Evolutionary conservation across 768 basidiomycete genomes (phyloP), one percentile per base, ranked within the genome.

Genomic region (Amanita rubescens): DNA sequence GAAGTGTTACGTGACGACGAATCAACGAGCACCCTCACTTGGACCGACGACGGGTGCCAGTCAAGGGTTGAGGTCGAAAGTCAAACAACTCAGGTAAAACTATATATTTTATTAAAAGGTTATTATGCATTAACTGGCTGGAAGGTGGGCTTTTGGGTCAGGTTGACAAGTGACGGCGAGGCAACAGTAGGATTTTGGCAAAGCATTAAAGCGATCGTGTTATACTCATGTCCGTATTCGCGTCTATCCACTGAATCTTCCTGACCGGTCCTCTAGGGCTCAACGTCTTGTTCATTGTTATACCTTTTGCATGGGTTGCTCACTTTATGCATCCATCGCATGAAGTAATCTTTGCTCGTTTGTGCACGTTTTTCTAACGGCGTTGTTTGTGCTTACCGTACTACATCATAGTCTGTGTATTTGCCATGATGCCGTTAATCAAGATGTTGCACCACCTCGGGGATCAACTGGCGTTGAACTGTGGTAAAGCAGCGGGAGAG

Each of bases 401-500:
- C 8, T 12, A 19, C 20, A 42, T 20, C 2, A 12, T 45, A 79
- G 75, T 78, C 9, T 75, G 67, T 51, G 75, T 79, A 60, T 52
- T 78, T 43, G 63, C 77, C 8, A 74, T 80, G 39, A 71, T 81
- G 15, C 75, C 79, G 2, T 69, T 81, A 20, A 75, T 74, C 53
- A 48, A 48, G 32, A 32, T 48, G 47, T 34, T 48, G 32, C 47
- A 88, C 57, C 87, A 74, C 67, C 79, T 79, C 37, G 77, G 75
- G 51, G 75, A 77, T 52, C 75, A 79, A 59, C 70, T 79, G 71
- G 71, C 77, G 1, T 70, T 76, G 44, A 86, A 84, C 61, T 64
- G 75, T 8, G 77, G 84, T 62, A 75, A 80, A 66, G 70, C 81
- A 55, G 62, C 87, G 8, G 87, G 87, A 5, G 85, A 88, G 58